These are phyloP conservation scores for Nidula microcarpa DNA, from an alignment of 768 basidiomycete species.

Conservation along the genomic window DNA sequence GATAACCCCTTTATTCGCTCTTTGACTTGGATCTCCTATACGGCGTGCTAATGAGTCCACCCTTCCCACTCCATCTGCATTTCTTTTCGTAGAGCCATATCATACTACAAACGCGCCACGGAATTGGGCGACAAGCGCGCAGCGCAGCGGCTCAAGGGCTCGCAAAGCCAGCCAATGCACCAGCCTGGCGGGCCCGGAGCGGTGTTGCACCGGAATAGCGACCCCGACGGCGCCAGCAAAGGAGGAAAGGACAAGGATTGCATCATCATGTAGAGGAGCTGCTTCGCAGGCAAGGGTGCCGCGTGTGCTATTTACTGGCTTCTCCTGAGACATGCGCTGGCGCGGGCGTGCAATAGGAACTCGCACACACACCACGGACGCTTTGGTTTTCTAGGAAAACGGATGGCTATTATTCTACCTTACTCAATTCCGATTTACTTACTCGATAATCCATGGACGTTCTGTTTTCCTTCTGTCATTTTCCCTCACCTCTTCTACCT, in stretches of 20 bases:
- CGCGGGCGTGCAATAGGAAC: no score
- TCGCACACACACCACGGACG: no score
- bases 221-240: slow-evolving; percentile 40
- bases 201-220: slow-evolving; percentile 53
- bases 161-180: slow-evolving; percentile 48
- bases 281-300: no score
- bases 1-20: background rate
- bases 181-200: slow-evolving; percentile 61
- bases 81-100: slow-evolving; percentile 48
- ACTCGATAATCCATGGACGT: background rate
- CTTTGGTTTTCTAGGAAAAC: background rate
- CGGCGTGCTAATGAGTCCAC: background rate
- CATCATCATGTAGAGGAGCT: slow-evolving; percentile 65
- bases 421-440: background rate
- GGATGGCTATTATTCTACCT: background rate
- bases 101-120: slow-evolving; percentile 87
- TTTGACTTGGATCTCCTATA: background rate
- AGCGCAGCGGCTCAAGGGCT: slow-evolving; percentile 70
- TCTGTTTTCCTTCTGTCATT: background rate
- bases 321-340: no score
- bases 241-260: slow-evolving; percentile 77
- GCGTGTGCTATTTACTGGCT: background rate
- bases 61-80: slow-evolving; percentile 4
- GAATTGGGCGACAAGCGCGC: slow-evolving; percentile 95
- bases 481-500: background rate